These are phyloP conservation scores for Scheffersomyces ergatensis DNA, from an alignment of 805 yeast genomes.

Conservation along the genomic window DNA sequence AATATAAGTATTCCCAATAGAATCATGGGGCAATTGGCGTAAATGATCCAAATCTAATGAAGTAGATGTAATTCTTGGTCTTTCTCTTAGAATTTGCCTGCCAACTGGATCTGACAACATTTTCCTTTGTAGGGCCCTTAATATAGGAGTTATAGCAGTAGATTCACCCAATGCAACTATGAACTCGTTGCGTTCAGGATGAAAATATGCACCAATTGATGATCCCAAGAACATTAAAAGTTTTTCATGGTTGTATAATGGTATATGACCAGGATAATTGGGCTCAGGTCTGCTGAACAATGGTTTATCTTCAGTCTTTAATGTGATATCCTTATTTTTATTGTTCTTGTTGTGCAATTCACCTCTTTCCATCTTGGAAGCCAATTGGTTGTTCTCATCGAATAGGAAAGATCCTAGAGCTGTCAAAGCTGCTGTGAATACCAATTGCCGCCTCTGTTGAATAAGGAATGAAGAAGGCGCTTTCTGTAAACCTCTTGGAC, in stretches of 20 bases:
- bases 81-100: constrained; percentile 69
- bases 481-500: too few relatives aligned
- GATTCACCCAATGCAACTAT: constrained; percentile 88
- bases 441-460: constrained; percentile 3
- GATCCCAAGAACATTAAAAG: constrained; percentile 65
- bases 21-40: constrained; percentile 56
- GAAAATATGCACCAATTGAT: constrained; percentile 72
- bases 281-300: constrained; percentile 40
- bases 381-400: constrained; percentile 49
- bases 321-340: constrained; percentile 24
- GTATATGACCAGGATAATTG: constrained; percentile 76
- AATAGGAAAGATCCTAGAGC: constrained; percentile 28
- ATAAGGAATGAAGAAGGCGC: too few relatives aligned
- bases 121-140: constrained; percentile 57
- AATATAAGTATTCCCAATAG: constrained; percentile 78
- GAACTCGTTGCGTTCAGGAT: constrained; percentile 73
- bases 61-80: constrained; percentile 79
- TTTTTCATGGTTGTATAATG: constrained; percentile 63
- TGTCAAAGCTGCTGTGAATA: constrained; percentile 9
- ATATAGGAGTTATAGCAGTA: constrained; percentile 71
- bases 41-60: constrained; percentile 64
- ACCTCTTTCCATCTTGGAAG: constrained; percentile 58
- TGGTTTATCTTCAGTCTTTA: constrained; percentile 21
- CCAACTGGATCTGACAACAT: constrained; percentile 81
- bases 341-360: constrained; percentile 38